Evolutionary conservation across 2,329 filamentous ascomycete genomes (phyloP).

Genomic region (Colletotrichum camelliae): DNA sequence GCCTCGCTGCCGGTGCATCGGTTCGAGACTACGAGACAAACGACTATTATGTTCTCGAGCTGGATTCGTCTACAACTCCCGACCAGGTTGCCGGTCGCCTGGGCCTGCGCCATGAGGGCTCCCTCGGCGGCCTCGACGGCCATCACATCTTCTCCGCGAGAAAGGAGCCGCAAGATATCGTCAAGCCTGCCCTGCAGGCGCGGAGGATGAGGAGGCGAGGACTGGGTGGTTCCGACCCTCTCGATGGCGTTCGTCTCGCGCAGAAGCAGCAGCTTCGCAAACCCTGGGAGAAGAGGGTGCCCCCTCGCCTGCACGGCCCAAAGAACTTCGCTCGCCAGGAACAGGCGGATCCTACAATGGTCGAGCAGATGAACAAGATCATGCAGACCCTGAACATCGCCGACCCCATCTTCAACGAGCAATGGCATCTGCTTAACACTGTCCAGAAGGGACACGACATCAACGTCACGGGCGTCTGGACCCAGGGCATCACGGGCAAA

Average conservation of each 20-base stretch:
- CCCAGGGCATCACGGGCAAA: slow-evolving; percentile 87
- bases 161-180: slow-evolving; percentile 65
- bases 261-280: slow-evolving; percentile 71
- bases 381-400: slow-evolving; percentile 73
- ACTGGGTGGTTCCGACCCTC: slow-evolving; percentile 55
- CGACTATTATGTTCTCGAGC: slow-evolving; percentile 93
- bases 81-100: slow-evolving; percentile 73
- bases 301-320: slow-evolving; percentile 30
- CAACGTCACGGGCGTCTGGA: slow-evolving; percentile 94
- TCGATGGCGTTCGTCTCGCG: slow-evolving; percentile 78
- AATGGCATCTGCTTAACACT: slow-evolving; percentile 95
- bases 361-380: slow-evolving; percentile 64
- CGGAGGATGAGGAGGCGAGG: slow-evolving; percentile 68
- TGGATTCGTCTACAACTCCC: slow-evolving; percentile 71
- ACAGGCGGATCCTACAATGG: slow-evolving; percentile 44
- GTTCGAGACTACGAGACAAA: slow-evolving; percentile 77
- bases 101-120: slow-evolving; percentile 81
- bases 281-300: slow-evolving; percentile 60
- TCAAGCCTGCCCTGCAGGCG: slow-evolving; percentile 57
- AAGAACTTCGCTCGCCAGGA: slow-evolving; percentile 16
- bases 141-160: slow-evolving; percentile 87
- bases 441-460: slow-evolving; percentile 85
- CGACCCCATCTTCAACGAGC: slow-evolving; percentile 90
- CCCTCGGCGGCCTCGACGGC: slow-evolving; percentile 75
- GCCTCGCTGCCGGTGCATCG: slow-evolving; percentile 52